phyloP scores from a whole-genome alignment of 306 rosid species.

The Pterocarpus macrocarpus region DNA sequence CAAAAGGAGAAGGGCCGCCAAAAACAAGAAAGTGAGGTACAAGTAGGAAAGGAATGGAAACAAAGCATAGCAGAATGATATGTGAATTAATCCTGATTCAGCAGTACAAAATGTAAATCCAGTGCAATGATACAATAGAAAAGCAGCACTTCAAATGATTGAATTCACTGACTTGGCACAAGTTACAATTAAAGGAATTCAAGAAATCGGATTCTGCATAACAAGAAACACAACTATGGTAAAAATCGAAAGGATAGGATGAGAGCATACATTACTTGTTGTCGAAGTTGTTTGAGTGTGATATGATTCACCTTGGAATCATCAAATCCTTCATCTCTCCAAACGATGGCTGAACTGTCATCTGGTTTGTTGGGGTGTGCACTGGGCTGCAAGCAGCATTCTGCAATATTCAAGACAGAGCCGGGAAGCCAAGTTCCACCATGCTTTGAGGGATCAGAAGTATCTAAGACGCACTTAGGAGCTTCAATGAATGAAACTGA shows the following conservation, averaged over 20 bases:
- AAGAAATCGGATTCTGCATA: neutral
- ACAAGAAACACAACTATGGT: neutral
- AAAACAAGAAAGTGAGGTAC: slow-evolving; percentile 13
- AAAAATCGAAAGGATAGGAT: neutral
- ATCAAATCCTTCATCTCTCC: slow-evolving; percentile 83
- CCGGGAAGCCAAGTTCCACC: slow-evolving; percentile 82
- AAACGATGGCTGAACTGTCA: slow-evolving; percentile 68
- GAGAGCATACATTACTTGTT: slow-evolving; percentile 76
- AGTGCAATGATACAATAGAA: slow-evolving; percentile 10
- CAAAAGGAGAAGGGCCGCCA: neutral
- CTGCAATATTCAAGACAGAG: slow-evolving; percentile 78
- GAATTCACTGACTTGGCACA: neutral
- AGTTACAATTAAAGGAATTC: neutral
- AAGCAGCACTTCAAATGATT: neutral
- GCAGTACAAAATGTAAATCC: neutral
- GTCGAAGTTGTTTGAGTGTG: slow-evolving; percentile 77
- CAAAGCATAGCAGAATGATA: slow-evolving; percentile 4
- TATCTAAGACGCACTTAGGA: slow-evolving; percentile 72
- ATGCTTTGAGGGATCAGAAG: slow-evolving; percentile 58
- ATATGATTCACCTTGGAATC: slow-evolving; percentile 58
- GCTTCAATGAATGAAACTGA: slow-evolving; percentile 64
- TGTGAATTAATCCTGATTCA: neutral
- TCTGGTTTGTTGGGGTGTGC: slow-evolving; percentile 65
- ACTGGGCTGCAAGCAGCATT: slow-evolving; percentile 74
- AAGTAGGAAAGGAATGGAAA: neutral